Base-by-base conservation (phyloP, 768 basidiomycete genomes). In the Mycena galopus region DNA sequence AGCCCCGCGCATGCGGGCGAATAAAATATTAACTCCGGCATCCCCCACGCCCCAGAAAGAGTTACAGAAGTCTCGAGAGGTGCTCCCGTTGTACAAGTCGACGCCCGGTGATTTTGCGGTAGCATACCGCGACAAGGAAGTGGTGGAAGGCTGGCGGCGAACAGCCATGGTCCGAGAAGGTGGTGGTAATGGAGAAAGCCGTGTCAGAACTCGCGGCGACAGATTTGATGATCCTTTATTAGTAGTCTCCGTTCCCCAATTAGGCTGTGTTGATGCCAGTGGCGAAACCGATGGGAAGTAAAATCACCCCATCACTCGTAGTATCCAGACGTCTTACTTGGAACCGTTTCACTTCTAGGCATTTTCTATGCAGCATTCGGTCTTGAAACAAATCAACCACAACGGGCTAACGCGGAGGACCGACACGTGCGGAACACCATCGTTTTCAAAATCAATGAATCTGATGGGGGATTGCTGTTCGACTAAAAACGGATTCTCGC, bases 11-110 rank as follows among this genome's bases (percentile, higher is more conserved):
- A 97, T 94, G 72, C 96, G 89, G 35, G 96, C 93, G 80, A 95
- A 94, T 35, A 98, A 86, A 55, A 97, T 95, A 77, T 97, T 95
- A 73, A 95, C 96, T 19, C 96, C 96, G 44, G 88, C 93, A 85
- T 98, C 96, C 32, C 87, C 89, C 23, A 88, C 76, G 14, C 96
- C 96, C 98, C 98, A 99, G 84, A 99, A 99, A 2, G 96, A 90
- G 82, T 99, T 99, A 82, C 97, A 99, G 83, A 96, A 98, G 83
- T 98, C 96, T 82, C 9, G 91, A 90, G 9, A n/a, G n/a, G 70
- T 69, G 67, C 75, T 76, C 19, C 75, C 75, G 53, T 72, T 74
- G 56, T 72, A 76, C 33, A 76, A 44, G 56, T 76, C 75, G 47
- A 76, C 73, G 37, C 75, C 75, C 7, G 75, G 75, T 16, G 73